phyloP scores from a whole-genome alignment of 2,329 filamentous ascomycete species.

The Polychaeton citri region DNA sequence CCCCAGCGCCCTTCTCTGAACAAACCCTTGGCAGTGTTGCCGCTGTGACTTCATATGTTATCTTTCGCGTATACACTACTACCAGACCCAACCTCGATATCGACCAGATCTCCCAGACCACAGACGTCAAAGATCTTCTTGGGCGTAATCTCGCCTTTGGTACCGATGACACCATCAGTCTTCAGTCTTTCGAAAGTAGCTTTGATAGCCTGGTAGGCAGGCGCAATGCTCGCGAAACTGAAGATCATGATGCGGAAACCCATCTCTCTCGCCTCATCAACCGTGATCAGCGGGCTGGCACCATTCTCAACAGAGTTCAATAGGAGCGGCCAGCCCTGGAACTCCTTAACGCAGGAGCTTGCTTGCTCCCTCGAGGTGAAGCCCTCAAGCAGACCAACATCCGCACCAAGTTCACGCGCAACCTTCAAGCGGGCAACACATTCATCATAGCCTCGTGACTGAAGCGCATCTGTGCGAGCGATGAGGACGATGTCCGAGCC shows the following conservation, averaged over 20 bases:
- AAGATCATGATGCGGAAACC: constrained; percentile 49
- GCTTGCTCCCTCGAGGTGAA: constrained; percentile 37
- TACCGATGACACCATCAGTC: no score
- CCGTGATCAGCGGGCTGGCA: constrained; percentile 40
- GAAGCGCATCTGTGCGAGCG: constrained; percentile 49
- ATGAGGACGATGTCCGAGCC: constrained; percentile 52
- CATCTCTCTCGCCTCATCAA: constrained; percentile 39
- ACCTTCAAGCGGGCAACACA: constrained; percentile 43
- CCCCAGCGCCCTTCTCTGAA: no score
- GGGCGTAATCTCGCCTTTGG: constrained; percentile 28
- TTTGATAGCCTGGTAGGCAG: constrained; percentile 16
- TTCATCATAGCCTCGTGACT: constrained; percentile 27
- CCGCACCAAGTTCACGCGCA: constrained; percentile 35
- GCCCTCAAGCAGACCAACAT: constrained; percentile 48
- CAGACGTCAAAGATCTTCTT: constrained; percentile 39
- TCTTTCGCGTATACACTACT: no score
- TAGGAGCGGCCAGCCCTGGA: constrained; percentile 36
- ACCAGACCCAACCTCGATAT: no score
- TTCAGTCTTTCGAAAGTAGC: no score
- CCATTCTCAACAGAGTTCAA: constrained; percentile 47
- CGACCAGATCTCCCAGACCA: constrained; percentile 38
- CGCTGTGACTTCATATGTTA: no score
- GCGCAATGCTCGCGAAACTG: constrained; percentile 32
- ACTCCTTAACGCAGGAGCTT: constrained; percentile 35
- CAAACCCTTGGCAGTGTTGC: no score